Percentiles rank a stretch among this genome's conserved stretches.
These are phyloP conservation scores for Trypanosomatidae sp. DNA, from an alignment of 208 protist species.

Conservation along the genomic window DNA sequence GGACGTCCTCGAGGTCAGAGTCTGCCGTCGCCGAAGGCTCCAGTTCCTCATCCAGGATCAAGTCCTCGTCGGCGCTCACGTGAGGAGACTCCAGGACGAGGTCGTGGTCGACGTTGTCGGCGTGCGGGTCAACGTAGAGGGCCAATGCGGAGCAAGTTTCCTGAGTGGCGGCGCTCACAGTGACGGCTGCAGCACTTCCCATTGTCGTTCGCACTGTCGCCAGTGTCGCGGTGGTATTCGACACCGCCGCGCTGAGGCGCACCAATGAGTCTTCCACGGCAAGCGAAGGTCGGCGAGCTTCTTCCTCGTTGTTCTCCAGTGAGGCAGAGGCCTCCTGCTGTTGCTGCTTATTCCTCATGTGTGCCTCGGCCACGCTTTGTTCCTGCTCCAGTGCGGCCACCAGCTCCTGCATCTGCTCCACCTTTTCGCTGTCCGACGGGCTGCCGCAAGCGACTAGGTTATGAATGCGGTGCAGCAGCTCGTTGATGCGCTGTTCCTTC, in stretches of 20 bases:
- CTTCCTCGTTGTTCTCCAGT: constrained; percentile 1
- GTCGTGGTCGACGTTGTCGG: constrained; percentile 16
- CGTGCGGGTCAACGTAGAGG: neutral
- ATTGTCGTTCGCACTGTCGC: neutral
- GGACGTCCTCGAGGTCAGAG: constrained; percentile 34
- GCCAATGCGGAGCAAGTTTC: constrained; percentile 18
- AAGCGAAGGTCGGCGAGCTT: neutral
- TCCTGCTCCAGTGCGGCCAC: constrained; percentile 66
- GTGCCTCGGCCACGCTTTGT: constrained; percentile 36
- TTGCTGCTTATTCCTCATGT: constrained; percentile 27
- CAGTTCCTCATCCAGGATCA: constrained; percentile 23
- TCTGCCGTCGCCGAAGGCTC: constrained; percentile 15
- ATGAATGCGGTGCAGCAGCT: constrained; percentile 56
- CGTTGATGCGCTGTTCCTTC: constrained; percentile 66
- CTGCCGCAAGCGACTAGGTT: constrained; percentile 15
- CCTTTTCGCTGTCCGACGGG: constrained; percentile 16
- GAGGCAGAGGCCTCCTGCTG: constrained; percentile 10
- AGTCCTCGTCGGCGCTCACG: constrained; percentile 18
- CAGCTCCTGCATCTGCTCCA: constrained; percentile 58
- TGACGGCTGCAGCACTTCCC: neutral
- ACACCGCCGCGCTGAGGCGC: neutral
- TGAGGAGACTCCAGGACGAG: constrained; percentile 5
- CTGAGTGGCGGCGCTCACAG: constrained; percentile 13
- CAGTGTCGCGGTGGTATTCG: neutral
- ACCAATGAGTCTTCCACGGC: neutral